These are phyloP conservation scores for Taphrina pruni DNA, from an alignment of 1,139 yeast genomes.

Conservation along the genomic window DNA sequence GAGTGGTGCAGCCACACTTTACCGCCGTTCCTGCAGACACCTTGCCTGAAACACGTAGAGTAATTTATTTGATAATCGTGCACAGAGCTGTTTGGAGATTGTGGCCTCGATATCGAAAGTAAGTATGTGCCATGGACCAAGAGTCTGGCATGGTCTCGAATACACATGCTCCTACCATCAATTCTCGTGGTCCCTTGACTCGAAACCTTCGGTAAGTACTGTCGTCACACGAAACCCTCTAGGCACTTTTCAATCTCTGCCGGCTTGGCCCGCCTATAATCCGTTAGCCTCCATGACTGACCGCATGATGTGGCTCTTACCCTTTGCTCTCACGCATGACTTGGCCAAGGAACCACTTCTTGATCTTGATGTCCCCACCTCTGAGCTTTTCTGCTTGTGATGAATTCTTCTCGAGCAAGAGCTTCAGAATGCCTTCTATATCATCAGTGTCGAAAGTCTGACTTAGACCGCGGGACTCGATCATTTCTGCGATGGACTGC, in stretches of 20 bases:
- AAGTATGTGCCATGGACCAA: background rate
- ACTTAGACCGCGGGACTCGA: conserved; percentile 64
- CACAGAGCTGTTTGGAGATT: background rate
- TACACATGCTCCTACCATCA: background rate
- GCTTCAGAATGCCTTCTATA: conserved; percentile 60
- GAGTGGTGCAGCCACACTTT: background rate
- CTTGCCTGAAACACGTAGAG: background rate
- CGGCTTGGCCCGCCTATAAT: conserved; percentile 5
- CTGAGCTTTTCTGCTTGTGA: conserved; percentile 64
- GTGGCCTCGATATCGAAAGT: background rate
- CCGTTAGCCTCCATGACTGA: background rate
- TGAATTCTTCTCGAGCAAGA: conserved; percentile 60
- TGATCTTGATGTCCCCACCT: conserved; percentile 63
- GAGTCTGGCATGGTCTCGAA: conserved; percentile 1
- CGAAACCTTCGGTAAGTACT: background rate
- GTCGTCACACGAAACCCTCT: background rate
- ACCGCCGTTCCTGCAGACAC: background rate
- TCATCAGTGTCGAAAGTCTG: conserved; percentile 57
- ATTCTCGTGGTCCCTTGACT: background rate
- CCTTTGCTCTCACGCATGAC: conserved; percentile 84
- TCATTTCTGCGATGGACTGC: conserved; percentile 55
- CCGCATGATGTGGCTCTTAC: background rate
- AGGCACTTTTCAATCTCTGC: conserved; percentile 8
- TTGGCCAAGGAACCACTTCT: conserved; percentile 79
- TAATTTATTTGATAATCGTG: background rate